Evolutionary conservation across 1,139 yeast species (phyloP).

Genomic region (Pneumocystis jirovecii): DNA sequence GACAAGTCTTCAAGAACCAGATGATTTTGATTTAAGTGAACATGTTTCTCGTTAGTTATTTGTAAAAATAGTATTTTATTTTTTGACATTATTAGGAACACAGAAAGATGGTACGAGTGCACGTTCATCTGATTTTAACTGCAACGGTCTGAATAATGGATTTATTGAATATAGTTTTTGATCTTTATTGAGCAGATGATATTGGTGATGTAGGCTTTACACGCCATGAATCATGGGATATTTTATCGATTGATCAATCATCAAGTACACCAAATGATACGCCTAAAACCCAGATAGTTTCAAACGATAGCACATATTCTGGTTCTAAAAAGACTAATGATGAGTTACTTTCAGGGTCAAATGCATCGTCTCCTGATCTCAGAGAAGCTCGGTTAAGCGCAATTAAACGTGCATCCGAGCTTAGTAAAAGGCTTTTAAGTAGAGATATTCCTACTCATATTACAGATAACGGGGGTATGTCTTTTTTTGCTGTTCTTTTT

Average conservation of each 20-base stretch:
- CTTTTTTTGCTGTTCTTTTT: not conserved
- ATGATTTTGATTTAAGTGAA: conserved; percentile 32
- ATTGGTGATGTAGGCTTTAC: not conserved
- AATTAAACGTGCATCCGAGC: conserved; percentile 48
- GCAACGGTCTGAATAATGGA: not conserved
- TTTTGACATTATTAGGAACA: not conserved
- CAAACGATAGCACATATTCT: not conserved
- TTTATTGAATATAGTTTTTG: not conserved
- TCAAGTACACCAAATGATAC: not conserved
- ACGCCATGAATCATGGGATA: not conserved
- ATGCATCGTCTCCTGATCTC: not conserved
- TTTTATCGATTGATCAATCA: not conserved
- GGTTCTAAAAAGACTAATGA: not conserved
- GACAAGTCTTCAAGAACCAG: conserved; percentile 36
- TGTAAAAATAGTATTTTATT: not conserved
- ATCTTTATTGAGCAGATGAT: not conserved
- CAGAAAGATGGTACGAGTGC: not conserved
- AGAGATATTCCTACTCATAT: conserved; percentile 77
- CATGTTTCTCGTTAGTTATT: not conserved
- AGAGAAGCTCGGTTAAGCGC: conserved; percentile 21
- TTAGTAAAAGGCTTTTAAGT: conserved; percentile 51
- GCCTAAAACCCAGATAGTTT: not conserved
- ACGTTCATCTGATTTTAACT: not conserved
- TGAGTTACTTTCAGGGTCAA: not conserved
- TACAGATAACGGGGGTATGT: conserved; percentile 55